A percentile compares a stretch with the other conserved stretches of the same genome.
Evolutionary conservation across 2,329 filamentous ascomycete genomes (phyloP).

Genomic region (Kalaharituber pfeilii): DNA sequence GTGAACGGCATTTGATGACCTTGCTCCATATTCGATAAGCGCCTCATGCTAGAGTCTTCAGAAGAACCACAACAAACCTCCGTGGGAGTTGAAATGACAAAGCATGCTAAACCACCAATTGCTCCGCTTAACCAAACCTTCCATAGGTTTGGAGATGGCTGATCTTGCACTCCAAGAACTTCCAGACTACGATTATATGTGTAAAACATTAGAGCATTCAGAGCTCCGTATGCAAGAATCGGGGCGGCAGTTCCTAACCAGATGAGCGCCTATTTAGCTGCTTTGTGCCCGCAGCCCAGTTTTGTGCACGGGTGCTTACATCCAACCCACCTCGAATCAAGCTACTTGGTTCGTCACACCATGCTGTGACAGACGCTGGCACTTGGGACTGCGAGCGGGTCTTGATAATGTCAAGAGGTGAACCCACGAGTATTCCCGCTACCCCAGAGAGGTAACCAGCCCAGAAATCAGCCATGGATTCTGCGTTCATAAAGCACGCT

Average conservation of each 20-base stretch:
- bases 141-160: conserved; percentile 35
- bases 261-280: not conserved
- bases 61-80: conserved; percentile 44
- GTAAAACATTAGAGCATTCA: conserved; percentile 80
- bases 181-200: conserved; percentile 73
- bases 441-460: conserved; percentile 80
- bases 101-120: conserved; percentile 65
- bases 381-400: conserved; percentile 58
- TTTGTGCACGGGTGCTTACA: not conserved
- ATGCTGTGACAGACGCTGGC: conserved; percentile 19
- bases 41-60: conserved; percentile 14
- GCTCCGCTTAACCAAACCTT: conserved; percentile 67
- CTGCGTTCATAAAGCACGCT: no score
- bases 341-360: not conserved
- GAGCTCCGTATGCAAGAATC: conserved; percentile 71
- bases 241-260: conserved; percentile 56
- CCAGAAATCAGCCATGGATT: conserved; percentile 65
- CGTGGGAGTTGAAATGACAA: conserved; percentile 70
- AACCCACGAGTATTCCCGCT: conserved; percentile 71
- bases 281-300: not conserved
- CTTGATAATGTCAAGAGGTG: conserved; percentile 65
- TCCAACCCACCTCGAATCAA: not conserved
- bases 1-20: conserved; percentile 18
- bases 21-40: no score
- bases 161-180: conserved; percentile 31